phyloP scores from a whole-genome alignment of 1,139 yeast genomes.

The Nakaseomyces sp. region DNA sequence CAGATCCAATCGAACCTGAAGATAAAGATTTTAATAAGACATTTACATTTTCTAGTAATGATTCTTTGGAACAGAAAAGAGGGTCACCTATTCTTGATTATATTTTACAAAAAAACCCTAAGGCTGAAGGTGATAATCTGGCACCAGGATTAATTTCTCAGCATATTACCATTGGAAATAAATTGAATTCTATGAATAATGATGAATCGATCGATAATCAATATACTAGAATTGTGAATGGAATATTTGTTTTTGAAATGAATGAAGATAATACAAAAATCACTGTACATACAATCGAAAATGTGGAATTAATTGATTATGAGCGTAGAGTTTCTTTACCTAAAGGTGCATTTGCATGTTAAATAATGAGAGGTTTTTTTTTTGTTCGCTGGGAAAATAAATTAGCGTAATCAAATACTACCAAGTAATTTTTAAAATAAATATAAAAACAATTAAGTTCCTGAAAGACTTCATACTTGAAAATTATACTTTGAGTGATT shows the following conservation, averaged over 20 bases:
- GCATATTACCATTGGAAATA: slow-evolving; percentile 5
- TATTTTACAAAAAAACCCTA: slow-evolving; percentile 11
- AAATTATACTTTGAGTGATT: too few relatives aligned
- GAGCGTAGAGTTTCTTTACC: slow-evolving; percentile 18
- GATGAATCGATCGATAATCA: neutral
- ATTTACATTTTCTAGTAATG: slow-evolving; percentile 3
- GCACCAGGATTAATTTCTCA: slow-evolving; percentile 3
- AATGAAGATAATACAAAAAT: slow-evolving; percentile 49
- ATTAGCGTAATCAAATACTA: too few relatives aligned
- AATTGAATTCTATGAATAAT: neutral
- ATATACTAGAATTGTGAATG: slow-evolving; percentile 36
- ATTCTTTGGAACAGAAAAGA: slow-evolving; percentile 4
- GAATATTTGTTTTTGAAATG: slow-evolving; percentile 70
- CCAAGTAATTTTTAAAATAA: too few relatives aligned
- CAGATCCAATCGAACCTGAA: slow-evolving; percentile 21
- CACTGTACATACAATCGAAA: slow-evolving; percentile 66
- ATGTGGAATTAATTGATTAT: slow-evolving; percentile 56
- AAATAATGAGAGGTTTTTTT: too few relatives aligned
- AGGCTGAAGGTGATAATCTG: slow-evolving; percentile 6
- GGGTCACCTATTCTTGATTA: slow-evolving; percentile 13
- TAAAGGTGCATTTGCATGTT: slow-evolving; percentile 14
- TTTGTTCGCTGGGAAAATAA: too few relatives aligned
- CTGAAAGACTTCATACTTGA: too few relatives aligned
- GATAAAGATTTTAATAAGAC: slow-evolving; percentile 34
- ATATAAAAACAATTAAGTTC: too few relatives aligned